Percentiles rank a stretch among this genome's conserved stretches.
Evolutionary conservation across 2,329 filamentous ascomycete species (phyloP).

Genomic region (Diaporthe longicolla): DNA sequence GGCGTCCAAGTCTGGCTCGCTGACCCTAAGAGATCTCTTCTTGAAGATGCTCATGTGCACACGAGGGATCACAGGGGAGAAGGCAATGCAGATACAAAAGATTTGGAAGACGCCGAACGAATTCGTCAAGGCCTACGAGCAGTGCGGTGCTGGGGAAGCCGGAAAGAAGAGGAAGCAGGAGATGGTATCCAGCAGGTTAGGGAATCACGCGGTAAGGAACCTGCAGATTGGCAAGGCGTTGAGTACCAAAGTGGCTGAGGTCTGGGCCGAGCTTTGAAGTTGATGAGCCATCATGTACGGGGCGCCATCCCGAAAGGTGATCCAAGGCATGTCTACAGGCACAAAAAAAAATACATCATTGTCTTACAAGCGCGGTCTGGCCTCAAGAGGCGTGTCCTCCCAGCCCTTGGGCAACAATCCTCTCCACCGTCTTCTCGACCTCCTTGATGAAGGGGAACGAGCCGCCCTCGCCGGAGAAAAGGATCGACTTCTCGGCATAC

Average conservation of each 20-base stretch:
- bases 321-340: slow-evolving; percentile 13
- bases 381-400: slow-evolving; percentile 44
- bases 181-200: slow-evolving; percentile 71
- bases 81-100: slow-evolving; percentile 84
- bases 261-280: slow-evolving; percentile 72
- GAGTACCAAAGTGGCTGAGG: slow-evolving; percentile 78
- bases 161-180: slow-evolving; percentile 70
- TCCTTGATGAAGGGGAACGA: slow-evolving; percentile 75
- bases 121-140: slow-evolving; percentile 78
- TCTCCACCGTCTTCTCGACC: slow-evolving; percentile 80
- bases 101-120: slow-evolving; percentile 81
- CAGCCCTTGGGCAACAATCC: slow-evolving; percentile 80
- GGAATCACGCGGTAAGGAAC: slow-evolving; percentile 69
- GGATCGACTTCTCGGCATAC: slow-evolving; percentile 91
- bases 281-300: not conserved
- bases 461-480: slow-evolving; percentile 76
- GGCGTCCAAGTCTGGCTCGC: slow-evolving; percentile 80
- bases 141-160: slow-evolving; percentile 63
- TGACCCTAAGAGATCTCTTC: slow-evolving; percentile 81
- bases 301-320: not conserved
- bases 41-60: slow-evolving; percentile 91
- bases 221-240: slow-evolving; percentile 77
- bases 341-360: not conserved
- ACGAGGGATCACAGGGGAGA: slow-evolving; percentile 80
- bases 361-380: not conserved